Percentiles rank a stretch among this genome's conserved stretches.
These are phyloP conservation scores for Claviceps pusilla DNA, from an alignment of 2,329 filamentous ascomycete species.

Conservation along the genomic window DNA sequence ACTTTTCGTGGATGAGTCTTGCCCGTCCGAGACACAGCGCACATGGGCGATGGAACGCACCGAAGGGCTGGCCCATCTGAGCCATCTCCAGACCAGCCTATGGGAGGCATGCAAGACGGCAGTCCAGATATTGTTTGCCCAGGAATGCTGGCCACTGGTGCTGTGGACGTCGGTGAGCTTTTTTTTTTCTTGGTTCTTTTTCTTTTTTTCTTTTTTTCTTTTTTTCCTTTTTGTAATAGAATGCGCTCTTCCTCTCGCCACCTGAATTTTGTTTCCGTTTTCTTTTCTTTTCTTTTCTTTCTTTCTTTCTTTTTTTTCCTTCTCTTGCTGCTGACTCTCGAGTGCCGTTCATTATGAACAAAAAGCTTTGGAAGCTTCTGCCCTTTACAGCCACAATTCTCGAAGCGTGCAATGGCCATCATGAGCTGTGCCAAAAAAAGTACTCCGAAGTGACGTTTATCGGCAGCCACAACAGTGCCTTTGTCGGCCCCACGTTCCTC, in stretches of 20 bases:
- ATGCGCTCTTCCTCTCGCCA: too few species aligned
- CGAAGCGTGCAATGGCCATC: conserved; percentile 40
- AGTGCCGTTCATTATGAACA: conserved; percentile 1
- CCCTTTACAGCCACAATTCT: conserved; percentile 9
- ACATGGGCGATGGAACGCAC: conserved; percentile 7
- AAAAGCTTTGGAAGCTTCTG: conserved; percentile 8
- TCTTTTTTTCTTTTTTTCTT: not conserved
- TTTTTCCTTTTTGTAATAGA: too few species aligned
- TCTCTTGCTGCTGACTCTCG: not conserved
- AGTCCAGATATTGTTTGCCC: not conserved
- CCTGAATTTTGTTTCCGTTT: too few species aligned
- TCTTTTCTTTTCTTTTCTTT: not conserved
- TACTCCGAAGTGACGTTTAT: conserved; percentile 48
- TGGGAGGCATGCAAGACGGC: not conserved
- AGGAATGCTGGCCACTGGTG: not conserved
- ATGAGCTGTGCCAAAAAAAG: conserved; percentile 36
- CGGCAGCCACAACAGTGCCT: conserved; percentile 51
- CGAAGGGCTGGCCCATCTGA: conserved; percentile 6
- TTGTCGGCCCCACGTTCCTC: conserved; percentile 38
- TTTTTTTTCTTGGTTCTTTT: not conserved
- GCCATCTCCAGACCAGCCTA: conserved; percentile 4
- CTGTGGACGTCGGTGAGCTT: conserved; percentile 3
- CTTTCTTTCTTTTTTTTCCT: not conserved
- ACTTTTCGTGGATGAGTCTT: not conserved
- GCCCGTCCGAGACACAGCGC: not conserved